A percentile compares a stretch with the other conserved stretches of the same genome.
Conservation (phyloP, 768 basidiomycete genomes). For the Termitomyces sp. region DNA sequence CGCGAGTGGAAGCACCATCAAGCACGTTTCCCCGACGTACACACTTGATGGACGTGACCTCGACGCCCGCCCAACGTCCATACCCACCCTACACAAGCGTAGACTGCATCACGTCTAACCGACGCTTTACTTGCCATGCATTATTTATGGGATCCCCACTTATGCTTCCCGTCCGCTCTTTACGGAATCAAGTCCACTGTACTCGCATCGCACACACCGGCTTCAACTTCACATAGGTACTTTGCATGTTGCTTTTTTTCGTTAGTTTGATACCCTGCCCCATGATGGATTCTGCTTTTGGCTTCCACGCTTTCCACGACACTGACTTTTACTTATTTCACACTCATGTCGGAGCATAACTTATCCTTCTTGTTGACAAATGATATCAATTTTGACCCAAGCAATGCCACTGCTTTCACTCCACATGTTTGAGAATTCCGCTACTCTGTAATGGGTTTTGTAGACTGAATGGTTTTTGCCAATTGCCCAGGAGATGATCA, state of each 20-base stretch:
- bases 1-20: constrained; percentile 16
- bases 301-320: background rate
- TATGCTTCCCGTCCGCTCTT: constrained; percentile 6
- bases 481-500: too few relatives aligned
- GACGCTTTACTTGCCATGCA: background rate
- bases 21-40: constrained; percentile 58
- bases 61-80: background rate
- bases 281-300: background rate
- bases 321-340: background rate
- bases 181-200: background rate
- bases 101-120: constrained; percentile 2
- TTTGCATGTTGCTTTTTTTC: background rate
- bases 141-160: background rate
- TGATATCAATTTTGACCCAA: background rate
- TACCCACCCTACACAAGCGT: constrained; percentile 3
- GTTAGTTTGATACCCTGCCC: constrained; percentile 2
- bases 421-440: too few relatives aligned
- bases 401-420: too few relatives aligned
- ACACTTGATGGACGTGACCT: constrained; percentile 40
- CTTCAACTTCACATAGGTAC: background rate
- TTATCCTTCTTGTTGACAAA: background rate
- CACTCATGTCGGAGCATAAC: background rate
- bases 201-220: background rate
- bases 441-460: too few relatives aligned
- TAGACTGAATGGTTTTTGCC: too few relatives aligned